These are phyloP conservation scores for Phoma sp. DNA, from an alignment of 2,329 filamentous ascomycete genomes.

Conservation along the genomic window DNA sequence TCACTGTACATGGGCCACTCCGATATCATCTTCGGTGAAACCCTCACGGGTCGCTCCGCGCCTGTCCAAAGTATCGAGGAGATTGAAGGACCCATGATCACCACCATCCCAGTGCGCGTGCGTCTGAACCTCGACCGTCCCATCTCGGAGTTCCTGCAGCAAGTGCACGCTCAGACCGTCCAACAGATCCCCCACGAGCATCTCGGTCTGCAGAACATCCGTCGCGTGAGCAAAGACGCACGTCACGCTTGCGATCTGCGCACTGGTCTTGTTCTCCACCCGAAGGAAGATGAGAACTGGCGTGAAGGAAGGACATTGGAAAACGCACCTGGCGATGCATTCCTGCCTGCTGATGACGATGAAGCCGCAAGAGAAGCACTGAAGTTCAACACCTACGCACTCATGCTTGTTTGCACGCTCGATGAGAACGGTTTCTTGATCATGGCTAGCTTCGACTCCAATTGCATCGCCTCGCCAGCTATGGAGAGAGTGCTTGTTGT, in stretches of 20 bases:
- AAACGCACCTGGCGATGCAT: conserved; percentile 55
- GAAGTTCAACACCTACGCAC: conserved; percentile 63
- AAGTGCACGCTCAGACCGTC: conserved; percentile 63
- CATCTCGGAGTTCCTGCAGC: conserved; percentile 61
- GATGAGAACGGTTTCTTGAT: conserved; percentile 62
- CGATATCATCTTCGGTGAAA: conserved; percentile 65
- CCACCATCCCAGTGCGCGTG: conserved; percentile 64
- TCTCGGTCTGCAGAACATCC: conserved; percentile 66
- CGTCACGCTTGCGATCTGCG: conserved; percentile 44
- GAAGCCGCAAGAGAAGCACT: conserved; percentile 67
- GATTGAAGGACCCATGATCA: conserved; percentile 67
- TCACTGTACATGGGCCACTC: conserved; percentile 61
- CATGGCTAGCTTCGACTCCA: conserved; percentile 70
- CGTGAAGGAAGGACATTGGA: conserved; percentile 22
- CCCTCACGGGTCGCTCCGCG: conserved; percentile 62
- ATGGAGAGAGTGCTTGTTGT: conserved; percentile 62
- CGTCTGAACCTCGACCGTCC: conserved; percentile 52
- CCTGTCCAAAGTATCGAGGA: conserved; percentile 55
- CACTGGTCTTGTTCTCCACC: conserved; percentile 48
- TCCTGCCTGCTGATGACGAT: conserved; percentile 62
- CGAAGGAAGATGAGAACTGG: conserved; percentile 39
- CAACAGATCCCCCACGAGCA: conserved; percentile 70
- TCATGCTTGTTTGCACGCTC: conserved; percentile 70
- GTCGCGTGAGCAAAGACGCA: conserved; percentile 47
- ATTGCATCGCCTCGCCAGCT: conserved; percentile 59